phyloP scores from a whole-genome alignment of 805 yeast genomes.

The Pichia scutulata region DNA sequence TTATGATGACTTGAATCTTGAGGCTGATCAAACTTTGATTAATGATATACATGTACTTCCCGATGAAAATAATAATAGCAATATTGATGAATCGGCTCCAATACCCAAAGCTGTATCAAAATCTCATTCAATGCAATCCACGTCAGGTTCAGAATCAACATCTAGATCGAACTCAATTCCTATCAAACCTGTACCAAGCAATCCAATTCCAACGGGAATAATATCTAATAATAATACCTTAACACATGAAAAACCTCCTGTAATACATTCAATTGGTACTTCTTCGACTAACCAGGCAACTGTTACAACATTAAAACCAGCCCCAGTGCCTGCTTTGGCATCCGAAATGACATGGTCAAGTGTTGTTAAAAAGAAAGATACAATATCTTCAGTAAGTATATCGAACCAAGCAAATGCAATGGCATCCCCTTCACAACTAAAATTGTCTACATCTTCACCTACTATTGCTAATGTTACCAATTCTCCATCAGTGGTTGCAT shows the following conservation, averaged over 20 bases:
- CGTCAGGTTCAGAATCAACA: conserved; percentile 7
- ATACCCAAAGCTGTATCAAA: not conserved
- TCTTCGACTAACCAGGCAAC: conserved; percentile 14
- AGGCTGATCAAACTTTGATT: conserved; percentile 32
- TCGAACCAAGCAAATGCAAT: not conserved
- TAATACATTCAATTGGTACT: conserved; percentile 14
- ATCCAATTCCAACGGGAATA: not conserved
- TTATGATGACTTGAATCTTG: conserved; percentile 78
- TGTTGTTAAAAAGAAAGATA: conserved; percentile 18
- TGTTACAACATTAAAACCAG: conserved; percentile 28
- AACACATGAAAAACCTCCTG: conserved; percentile 8
- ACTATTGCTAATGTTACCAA: not conserved
- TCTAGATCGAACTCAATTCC: conserved; percentile 1
- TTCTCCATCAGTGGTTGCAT: not conserved
- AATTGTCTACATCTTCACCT: not conserved
- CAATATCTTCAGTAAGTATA: conserved; percentile 1
- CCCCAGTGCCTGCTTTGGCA: conserved; percentile 29
- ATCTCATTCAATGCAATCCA: conserved; percentile 4
- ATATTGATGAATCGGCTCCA: conserved; percentile 7
- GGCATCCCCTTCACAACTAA: not conserved
- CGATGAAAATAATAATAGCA: conserved; percentile 10
- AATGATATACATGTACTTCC: conserved; percentile 24
- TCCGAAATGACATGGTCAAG: conserved; percentile 29
- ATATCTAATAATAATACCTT: not conserved
- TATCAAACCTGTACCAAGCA: not conserved